Percentiles rank a stretch among this genome's conserved stretches.
These are phyloP conservation scores for Oligophagozyma castellii DNA, from an alignment of 1,139 yeast genomes.

Conservation along the genomic window DNA sequence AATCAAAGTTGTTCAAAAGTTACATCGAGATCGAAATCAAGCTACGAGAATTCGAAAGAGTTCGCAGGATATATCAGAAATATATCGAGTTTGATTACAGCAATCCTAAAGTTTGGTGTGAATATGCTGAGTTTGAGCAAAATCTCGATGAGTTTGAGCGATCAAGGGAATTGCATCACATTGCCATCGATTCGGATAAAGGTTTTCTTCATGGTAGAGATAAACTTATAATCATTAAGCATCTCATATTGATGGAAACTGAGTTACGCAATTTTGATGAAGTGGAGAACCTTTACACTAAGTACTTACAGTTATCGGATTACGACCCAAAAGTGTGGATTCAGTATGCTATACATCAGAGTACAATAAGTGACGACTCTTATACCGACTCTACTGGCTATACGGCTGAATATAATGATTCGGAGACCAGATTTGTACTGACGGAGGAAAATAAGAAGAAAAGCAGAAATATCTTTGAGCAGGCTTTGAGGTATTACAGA, in stretches of 20 bases:
- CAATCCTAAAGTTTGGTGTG: conserved; percentile 34
- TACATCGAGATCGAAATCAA: conserved; percentile 42
- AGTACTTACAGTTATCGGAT: conserved; percentile 27
- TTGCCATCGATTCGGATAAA: conserved; percentile 29
- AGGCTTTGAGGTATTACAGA: conserved; percentile 38
- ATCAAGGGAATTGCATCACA: conserved; percentile 43
- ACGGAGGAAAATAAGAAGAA: conserved; percentile 38
- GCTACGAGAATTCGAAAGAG: conserved; percentile 66
- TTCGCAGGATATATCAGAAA: conserved; percentile 57
- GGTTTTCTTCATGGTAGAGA: conserved; percentile 6
- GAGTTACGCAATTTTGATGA: conserved; percentile 43
- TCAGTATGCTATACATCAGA: conserved; percentile 57
- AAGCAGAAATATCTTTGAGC: conserved; percentile 43
- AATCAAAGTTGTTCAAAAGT: conserved; percentile 41
- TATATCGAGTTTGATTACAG: conserved; percentile 43
- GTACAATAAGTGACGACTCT: conserved; percentile 47
- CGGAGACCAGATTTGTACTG: conserved; percentile 34
- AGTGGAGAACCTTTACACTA: conserved; percentile 42
- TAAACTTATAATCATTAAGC: conserved; percentile 7
- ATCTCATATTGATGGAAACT: conserved; percentile 43
- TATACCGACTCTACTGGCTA: conserved; percentile 29
- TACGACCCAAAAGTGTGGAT: conserved; percentile 44
- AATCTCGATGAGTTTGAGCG: conserved; percentile 59
- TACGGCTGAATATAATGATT: conserved; percentile 20
- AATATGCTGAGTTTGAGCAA: conserved; percentile 57